Conservation (phyloP, 2,329 filamentous ascomycete genomes). For the Rhytidhysteron rufulum region DNA sequence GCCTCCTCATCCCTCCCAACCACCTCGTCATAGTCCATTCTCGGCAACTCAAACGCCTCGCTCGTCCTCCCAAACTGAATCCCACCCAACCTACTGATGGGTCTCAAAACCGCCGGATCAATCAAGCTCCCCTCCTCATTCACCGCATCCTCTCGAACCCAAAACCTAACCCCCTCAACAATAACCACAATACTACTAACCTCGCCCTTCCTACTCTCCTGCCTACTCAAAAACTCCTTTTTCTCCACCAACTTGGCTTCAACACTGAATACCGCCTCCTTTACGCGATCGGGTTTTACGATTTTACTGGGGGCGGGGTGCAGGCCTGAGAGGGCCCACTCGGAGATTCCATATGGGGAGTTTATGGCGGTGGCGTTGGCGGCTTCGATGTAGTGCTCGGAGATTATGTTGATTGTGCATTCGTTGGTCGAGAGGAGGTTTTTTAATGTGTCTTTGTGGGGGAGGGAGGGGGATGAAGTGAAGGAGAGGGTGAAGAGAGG, state of each 20-base stretch:
- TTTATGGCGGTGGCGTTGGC: slow-evolving; percentile 80
- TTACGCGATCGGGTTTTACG: slow-evolving; percentile 69
- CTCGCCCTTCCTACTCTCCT: slow-evolving; percentile 68
- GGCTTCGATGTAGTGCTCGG: slow-evolving; percentile 79
- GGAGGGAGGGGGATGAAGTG: slow-evolving; percentile 49
- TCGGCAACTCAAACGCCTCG: slow-evolving; percentile 67
- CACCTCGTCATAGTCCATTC: slow-evolving; percentile 48
- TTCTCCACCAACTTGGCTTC: slow-evolving; percentile 74
- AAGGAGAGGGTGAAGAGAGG: slow-evolving; percentile 72
- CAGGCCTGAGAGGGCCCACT: slow-evolving; percentile 77
- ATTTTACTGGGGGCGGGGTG: slow-evolving; percentile 63
- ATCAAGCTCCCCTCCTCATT: slow-evolving; percentile 72
- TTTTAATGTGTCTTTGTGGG: slow-evolving; percentile 72
- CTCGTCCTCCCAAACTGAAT: slow-evolving; percentile 75
- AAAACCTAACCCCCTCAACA: slow-evolving; percentile 81
- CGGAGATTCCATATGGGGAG: slow-evolving; percentile 69
- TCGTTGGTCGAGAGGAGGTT: slow-evolving; percentile 71
- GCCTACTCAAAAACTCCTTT: slow-evolving; percentile 59
- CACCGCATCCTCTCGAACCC: slow-evolving; percentile 83
- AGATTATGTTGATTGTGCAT: slow-evolving; percentile 79
- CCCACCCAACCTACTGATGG: slow-evolving; percentile 75
- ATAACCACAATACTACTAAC: slow-evolving; percentile 72
- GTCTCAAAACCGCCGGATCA: slow-evolving; percentile 69
- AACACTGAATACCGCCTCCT: slow-evolving; percentile 77
- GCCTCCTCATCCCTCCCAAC: slow-evolving; percentile 51